Evolutionary conservation across 192 early-diverging fungal genomes (phyloP).

Genomic region (Coemansia asiatica): DNA sequence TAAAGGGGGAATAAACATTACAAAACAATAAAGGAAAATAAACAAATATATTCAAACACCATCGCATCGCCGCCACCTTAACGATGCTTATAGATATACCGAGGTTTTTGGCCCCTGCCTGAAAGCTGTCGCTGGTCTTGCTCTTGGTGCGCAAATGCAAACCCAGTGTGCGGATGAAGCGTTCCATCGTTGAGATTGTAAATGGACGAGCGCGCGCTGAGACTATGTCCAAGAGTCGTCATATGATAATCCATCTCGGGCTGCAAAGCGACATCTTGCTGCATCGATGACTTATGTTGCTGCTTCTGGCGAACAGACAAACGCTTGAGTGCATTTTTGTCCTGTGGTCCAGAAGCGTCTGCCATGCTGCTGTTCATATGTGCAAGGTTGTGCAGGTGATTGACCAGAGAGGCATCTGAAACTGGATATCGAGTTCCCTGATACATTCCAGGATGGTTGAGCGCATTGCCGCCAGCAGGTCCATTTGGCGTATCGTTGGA

Average conservation of each 20-base stretch:
- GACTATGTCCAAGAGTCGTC: slow-evolving; percentile 13
- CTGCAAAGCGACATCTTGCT: slow-evolving; percentile 19
- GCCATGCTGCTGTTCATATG: slow-evolving; percentile 21
- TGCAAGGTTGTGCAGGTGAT: slow-evolving; percentile 33
- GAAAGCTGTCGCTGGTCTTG: slow-evolving; percentile 9
- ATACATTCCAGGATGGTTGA: slow-evolving; percentile 41
- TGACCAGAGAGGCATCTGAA: slow-evolving; percentile 29
- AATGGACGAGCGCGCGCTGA: slow-evolving; percentile 42
- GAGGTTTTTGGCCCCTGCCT: background rate
- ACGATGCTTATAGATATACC: slow-evolving; percentile 12
- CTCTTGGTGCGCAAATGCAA: slow-evolving; percentile 47
- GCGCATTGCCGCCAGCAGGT: slow-evolving; percentile 7
- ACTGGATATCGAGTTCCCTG: slow-evolving; percentile 38
- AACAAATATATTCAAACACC: no score
- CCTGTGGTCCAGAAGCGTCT: background rate
- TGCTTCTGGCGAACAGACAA: background rate
- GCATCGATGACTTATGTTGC: slow-evolving; percentile 22
- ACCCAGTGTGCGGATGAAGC: slow-evolving; percentile 45
- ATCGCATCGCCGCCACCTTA: no score
- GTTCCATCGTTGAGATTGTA: slow-evolving; percentile 46
- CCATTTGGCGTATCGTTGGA: background rate
- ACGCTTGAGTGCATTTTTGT: slow-evolving; percentile 1
- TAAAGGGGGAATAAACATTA: background rate
- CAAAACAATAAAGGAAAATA: slow-evolving; percentile 2
- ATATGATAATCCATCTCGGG: slow-evolving; percentile 11